phyloP scores from a whole-genome alignment of 2,329 filamentous ascomycete genomes.

The Sporothrix sp. region DNA sequence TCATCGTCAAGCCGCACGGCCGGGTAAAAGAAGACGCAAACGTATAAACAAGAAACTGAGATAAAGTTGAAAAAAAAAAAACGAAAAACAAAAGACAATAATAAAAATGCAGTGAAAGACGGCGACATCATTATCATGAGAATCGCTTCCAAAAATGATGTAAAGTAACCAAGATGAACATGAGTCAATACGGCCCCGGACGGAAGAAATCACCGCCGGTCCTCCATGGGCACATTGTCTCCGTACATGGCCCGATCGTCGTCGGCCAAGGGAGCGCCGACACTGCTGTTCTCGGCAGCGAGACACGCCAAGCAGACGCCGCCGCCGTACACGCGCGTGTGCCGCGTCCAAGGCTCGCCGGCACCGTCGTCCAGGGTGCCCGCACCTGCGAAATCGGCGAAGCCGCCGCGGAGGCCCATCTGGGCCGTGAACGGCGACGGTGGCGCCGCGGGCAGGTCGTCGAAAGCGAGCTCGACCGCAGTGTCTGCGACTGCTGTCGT shows the following conservation, averaged over 20 bases:
- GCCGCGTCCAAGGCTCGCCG: conserved; percentile 40
- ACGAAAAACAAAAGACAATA: background rate
- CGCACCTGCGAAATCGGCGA: background rate
- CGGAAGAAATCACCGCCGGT: too few relatives aligned
- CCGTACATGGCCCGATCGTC: conserved; percentile 35
- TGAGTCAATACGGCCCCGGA: too few relatives aligned
- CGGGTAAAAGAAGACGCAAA: background rate
- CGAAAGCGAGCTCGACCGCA: too few relatives aligned
- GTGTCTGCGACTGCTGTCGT: too few relatives aligned
- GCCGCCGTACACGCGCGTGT: conserved; percentile 50
- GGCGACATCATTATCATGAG: too few relatives aligned
- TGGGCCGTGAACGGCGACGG: background rate
- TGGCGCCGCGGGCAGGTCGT: background rate
- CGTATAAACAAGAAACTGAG: background rate
- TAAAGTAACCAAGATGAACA: too few relatives aligned
- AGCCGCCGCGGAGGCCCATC: too few relatives aligned
- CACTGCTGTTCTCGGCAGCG: conserved; percentile 36
- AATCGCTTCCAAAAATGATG: too few relatives aligned
- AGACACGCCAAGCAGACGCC: conserved; percentile 48
- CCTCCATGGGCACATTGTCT: conserved; percentile 42
- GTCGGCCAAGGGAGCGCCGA: conserved; percentile 36
- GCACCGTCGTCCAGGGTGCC: conserved; percentile 26
- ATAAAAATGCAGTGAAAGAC: background rate
- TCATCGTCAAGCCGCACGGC: too few relatives aligned
- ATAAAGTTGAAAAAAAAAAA: background rate